phyloP scores from a whole-genome alignment of 305 asterid genomes.

The Rubia occidens region DNA sequence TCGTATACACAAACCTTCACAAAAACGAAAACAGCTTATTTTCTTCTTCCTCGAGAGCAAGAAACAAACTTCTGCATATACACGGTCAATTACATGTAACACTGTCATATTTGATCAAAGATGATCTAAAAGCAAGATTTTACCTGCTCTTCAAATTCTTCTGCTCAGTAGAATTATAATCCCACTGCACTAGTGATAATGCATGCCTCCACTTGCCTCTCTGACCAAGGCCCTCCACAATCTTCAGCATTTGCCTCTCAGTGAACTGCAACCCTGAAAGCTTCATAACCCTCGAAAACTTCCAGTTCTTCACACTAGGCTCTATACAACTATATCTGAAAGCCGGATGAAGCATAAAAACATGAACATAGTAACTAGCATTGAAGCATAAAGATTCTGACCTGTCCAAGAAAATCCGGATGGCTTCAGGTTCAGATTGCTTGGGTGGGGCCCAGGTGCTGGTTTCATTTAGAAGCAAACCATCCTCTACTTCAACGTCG shows the following conservation, averaged over 20 bases:
- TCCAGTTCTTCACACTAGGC: constrained; percentile 62
- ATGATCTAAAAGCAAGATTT: background rate
- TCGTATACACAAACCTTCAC: constrained; percentile 79
- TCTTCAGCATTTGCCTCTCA: constrained; percentile 75
- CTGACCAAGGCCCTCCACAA: constrained; percentile 70
- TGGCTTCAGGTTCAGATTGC: constrained; percentile 53
- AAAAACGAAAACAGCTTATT: constrained; percentile 21
- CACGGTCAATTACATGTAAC: background rate
- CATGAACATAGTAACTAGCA: too few relatives aligned
- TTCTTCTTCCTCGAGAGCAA: background rate
- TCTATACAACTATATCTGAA: constrained; percentile 58
- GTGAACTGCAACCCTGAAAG: constrained; percentile 74
- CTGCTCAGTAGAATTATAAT: constrained; percentile 63
- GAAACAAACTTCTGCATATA: background rate
- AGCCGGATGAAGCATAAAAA: too few relatives aligned
- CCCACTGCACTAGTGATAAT: constrained; percentile 73
- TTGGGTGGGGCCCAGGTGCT: constrained; percentile 43
- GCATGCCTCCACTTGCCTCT: constrained; percentile 79
- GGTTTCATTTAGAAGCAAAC: constrained; percentile 34
- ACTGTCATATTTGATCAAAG: background rate
- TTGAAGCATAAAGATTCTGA: constrained; percentile 23
- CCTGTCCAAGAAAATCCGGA: constrained; percentile 50
- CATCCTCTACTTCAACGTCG: constrained; percentile 54
- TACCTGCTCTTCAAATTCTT: constrained; percentile 68
- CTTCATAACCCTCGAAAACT: constrained; percentile 67